Conservation (phyloP, 2,329 filamentous ascomycete species). For the Aspergillus fumigatiaffinis region DNA sequence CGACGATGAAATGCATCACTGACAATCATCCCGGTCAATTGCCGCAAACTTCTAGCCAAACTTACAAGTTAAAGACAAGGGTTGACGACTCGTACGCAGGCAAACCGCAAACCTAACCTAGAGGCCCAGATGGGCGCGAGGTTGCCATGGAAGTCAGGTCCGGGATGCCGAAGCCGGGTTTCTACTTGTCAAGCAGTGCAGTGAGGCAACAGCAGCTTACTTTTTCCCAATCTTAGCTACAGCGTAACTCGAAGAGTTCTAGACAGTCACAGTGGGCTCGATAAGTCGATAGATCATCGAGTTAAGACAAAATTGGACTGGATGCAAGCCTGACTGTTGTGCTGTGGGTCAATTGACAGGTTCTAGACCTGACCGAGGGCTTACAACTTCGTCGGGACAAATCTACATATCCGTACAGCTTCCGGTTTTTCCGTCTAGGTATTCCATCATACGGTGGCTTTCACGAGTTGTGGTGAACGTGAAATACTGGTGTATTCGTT, state of each 20-base stretch:
- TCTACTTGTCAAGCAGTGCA: neutral
- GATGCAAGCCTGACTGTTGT: neutral
- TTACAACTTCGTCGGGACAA: neutral
- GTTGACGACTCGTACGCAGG: neutral
- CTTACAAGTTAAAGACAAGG: neutral
- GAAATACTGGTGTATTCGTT: neutral
- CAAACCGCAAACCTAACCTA: neutral
- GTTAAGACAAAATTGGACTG: neutral
- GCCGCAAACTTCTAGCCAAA: neutral
- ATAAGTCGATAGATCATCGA: neutral
- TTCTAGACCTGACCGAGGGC: slow-evolving; percentile 5
- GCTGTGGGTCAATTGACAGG: slow-evolving; percentile 7
- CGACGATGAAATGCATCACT: too few relatives aligned
- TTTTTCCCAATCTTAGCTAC: neutral
- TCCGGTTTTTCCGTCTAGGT: neutral
- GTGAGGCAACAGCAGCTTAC: neutral
- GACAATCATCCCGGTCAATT: neutral
- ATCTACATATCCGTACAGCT: neutral
- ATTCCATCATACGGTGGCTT: neutral
- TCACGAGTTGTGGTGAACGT: neutral
- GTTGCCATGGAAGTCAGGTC: neutral
- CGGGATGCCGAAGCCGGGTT: neutral
- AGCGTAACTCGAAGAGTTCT: neutral
- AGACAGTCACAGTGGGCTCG: neutral
- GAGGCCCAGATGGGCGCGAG: neutral